Percentiles rank a stretch among this genome's conserved stretches.
Evolutionary conservation across 2,329 filamentous ascomycete species (phyloP).

Genomic region (Helminthosporium solani): DNA sequence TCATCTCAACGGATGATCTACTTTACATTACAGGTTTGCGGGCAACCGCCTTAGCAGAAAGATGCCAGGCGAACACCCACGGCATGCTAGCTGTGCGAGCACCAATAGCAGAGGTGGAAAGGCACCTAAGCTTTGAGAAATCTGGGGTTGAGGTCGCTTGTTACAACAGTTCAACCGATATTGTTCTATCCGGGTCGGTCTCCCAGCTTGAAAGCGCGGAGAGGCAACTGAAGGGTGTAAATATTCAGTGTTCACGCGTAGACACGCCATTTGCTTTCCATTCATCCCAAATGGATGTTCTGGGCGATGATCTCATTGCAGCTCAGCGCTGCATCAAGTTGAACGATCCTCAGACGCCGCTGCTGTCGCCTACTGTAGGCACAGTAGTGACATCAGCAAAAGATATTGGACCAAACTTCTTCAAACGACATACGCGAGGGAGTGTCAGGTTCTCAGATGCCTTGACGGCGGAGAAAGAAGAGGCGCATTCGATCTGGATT

Average conservation of each 20-base stretch:
- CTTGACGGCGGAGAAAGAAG: too few species aligned
- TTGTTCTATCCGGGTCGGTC: too few species aligned
- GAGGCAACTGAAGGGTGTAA: too few species aligned
- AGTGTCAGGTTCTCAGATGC: too few species aligned
- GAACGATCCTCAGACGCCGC: too few species aligned
- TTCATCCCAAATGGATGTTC: slow-evolving; percentile 37
- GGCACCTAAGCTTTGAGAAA: background rate
- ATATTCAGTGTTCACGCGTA: background rate
- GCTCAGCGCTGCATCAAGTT: too few species aligned
- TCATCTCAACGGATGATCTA: slow-evolving; percentile 34
- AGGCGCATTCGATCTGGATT: too few species aligned
- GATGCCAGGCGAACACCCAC: slow-evolving; percentile 28
- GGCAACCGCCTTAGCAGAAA: slow-evolving; percentile 28
- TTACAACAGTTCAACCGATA: slow-evolving; percentile 26
- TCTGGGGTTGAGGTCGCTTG: slow-evolving; percentile 24
- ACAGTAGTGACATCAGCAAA: too few species aligned
- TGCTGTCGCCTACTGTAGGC: too few species aligned
- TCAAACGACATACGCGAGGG: too few species aligned
- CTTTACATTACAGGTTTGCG: slow-evolving; percentile 40
- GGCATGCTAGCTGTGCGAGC: slow-evolving; percentile 34
- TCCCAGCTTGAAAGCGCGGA: background rate
- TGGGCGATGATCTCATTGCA: too few species aligned
- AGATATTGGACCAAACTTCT: too few species aligned
- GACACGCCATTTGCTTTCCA: slow-evolving; percentile 15
- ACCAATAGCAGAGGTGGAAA: background rate